phyloP scores from a whole-genome alignment of 345 rosid genomes.

The Gossypium sturtianum region DNA sequence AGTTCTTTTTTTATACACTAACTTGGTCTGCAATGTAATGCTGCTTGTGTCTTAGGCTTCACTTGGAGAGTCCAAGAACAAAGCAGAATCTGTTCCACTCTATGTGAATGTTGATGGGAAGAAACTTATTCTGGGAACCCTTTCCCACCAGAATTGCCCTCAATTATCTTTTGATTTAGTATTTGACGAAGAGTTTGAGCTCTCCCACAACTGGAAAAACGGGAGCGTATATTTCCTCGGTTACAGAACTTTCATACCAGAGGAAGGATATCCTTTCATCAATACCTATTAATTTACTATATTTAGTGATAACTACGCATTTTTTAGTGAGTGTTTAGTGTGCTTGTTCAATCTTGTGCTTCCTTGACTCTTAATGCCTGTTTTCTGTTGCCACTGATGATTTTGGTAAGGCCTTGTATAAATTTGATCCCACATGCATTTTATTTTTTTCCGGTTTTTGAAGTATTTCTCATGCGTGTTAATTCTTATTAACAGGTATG shows the following conservation, averaged over 20 bases:
- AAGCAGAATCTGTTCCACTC: slow-evolving; percentile 31
- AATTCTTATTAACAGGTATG: slow-evolving; percentile 20
- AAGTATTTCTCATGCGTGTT: neutral
- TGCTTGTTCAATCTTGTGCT: neutral
- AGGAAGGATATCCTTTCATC: slow-evolving; percentile 30
- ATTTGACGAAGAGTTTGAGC: slow-evolving; percentile 64
- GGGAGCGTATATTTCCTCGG: slow-evolving; percentile 62
- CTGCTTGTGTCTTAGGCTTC: slow-evolving; percentile 37
- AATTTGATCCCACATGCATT: neutral
- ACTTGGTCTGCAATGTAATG: neutral
- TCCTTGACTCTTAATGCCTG: slow-evolving; percentile 27
- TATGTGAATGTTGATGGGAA: slow-evolving; percentile 36
- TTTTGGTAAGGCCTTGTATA: slow-evolving; percentile 32
- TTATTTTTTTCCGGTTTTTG: neutral
- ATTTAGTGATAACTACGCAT: no score
- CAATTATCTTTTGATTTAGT: slow-evolving; percentile 57
- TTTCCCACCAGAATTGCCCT: slow-evolving; percentile 42
- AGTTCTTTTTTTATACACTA: neutral
- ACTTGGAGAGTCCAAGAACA: slow-evolving; percentile 53
- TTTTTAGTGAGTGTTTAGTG: neutral
- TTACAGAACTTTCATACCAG: slow-evolving; percentile 31
- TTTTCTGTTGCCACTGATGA: slow-evolving; percentile 16
- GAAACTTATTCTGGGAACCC: slow-evolving; percentile 52
- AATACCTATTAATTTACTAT: neutral
- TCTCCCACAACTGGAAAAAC: slow-evolving; percentile 67